Conservation (phyloP, 2,329 filamentous ascomycete species). For the Hymenoscyphus fraxineus region DNA sequence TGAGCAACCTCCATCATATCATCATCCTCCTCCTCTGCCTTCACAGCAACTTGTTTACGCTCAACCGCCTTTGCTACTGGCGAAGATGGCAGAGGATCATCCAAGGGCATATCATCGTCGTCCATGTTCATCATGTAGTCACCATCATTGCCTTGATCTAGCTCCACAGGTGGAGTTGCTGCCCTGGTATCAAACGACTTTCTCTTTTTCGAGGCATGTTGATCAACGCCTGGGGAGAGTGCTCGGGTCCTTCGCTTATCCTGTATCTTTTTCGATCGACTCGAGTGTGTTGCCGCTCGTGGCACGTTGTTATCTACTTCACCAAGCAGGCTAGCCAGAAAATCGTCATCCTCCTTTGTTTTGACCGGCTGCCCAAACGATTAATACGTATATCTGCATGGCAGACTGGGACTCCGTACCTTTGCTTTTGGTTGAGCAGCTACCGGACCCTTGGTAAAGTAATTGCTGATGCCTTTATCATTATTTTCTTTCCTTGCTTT, state of each 20-base stretch:
- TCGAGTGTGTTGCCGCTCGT: conserved; percentile 54
- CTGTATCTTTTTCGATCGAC: conserved; percentile 67
- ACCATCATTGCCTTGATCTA: conserved; percentile 55
- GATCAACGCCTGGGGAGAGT: conserved; percentile 67
- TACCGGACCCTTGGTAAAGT: conserved; percentile 76
- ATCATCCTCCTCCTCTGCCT: conserved; percentile 65
- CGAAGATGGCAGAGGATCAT: conserved; percentile 81
- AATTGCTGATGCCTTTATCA: conserved; percentile 89
- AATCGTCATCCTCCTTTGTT: conserved; percentile 84
- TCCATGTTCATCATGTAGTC: conserved; percentile 53
- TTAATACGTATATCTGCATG: conserved; percentile 23
- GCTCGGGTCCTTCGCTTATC: conserved; percentile 75
- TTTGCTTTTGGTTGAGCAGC: conserved; percentile 73
- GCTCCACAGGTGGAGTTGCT: conserved; percentile 42
- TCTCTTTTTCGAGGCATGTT: conserved; percentile 52
- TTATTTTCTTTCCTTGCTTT: conserved; percentile 80
- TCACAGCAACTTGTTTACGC: conserved; percentile 59
- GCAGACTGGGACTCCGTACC: conserved; percentile 45
- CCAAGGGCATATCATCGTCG: conserved; percentile 73
- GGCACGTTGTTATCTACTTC: conserved; percentile 80
- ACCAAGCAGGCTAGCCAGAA: conserved; percentile 77
- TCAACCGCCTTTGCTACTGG: conserved; percentile 76
- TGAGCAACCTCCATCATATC: conserved; percentile 88
- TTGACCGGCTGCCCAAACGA: conserved; percentile 56
- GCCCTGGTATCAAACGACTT: conserved; percentile 50